Percentiles rank a stretch among this genome's conserved stretches.
Evolutionary conservation across 1,139 yeast species (phyloP).

Genomic region (Suhomyces choctaworum): DNA sequence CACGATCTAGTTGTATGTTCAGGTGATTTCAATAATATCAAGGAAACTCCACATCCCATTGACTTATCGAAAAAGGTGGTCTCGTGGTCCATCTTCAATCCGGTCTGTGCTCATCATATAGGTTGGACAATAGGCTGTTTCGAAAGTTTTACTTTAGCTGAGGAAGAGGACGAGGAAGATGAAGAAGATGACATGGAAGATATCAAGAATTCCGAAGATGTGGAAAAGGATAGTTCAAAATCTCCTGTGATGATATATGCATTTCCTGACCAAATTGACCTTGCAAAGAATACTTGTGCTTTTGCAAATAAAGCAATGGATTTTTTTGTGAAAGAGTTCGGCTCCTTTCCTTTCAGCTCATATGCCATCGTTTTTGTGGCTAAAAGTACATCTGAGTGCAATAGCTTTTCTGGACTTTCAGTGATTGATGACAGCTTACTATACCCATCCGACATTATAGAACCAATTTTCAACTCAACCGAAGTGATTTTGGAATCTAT

Average conservation of each 20-base stretch:
- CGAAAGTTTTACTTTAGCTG: constrained; percentile 53
- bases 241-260: constrained; percentile 59
- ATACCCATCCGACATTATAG: constrained; percentile 77
- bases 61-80: constrained; percentile 76
- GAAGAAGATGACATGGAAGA: constrained; percentile 46
- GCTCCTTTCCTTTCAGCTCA: constrained; percentile 88
- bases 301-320: constrained; percentile 79
- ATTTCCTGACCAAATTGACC: constrained; percentile 54
- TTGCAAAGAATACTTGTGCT: constrained; percentile 73
- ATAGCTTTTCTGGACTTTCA: constrained; percentile 77
- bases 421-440: constrained; percentile 62
- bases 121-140: constrained; percentile 96
- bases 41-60: constrained; percentile 48
- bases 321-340: constrained; percentile 82
- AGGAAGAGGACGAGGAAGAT: constrained; percentile 39
- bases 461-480: constrained; percentile 73
- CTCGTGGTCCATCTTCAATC: constrained; percentile 77
- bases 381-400: constrained; percentile 50
- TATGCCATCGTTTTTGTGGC: constrained; percentile 76
- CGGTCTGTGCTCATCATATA: constrained; percentile 92
- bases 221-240: constrained; percentile 39
- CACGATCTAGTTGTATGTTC: constrained; percentile 71
- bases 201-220: constrained; percentile 34
- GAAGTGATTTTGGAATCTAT: constrained; percentile 67
- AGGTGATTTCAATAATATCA: constrained; percentile 61